Conservation (phyloP, 345 rosid species). For the Mercurialis annua region DNA sequence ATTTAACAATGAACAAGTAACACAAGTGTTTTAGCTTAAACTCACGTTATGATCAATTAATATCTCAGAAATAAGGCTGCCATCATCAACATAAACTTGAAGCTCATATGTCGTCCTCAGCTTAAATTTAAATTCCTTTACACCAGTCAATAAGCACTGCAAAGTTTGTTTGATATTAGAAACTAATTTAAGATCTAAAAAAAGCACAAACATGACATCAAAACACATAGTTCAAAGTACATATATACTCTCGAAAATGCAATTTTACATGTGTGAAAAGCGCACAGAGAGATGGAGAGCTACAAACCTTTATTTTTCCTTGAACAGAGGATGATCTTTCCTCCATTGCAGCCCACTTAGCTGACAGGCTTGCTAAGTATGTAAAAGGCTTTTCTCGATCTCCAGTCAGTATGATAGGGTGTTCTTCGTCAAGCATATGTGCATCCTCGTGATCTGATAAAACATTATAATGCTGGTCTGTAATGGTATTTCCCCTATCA, state of each 20-base stretch:
- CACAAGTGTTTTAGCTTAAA: constrained; percentile 12
- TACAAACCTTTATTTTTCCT: constrained; percentile 74
- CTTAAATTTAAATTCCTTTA: constrained; percentile 70
- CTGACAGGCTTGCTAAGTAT: constrained; percentile 77
- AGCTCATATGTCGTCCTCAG: constrained; percentile 64
- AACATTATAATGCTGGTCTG: constrained; percentile 26
- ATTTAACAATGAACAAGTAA: constrained; percentile 5
- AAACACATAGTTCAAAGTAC: neutral
- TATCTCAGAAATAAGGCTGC: constrained; percentile 89
- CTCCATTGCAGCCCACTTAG: constrained; percentile 67
- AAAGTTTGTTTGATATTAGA: constrained; percentile 18
- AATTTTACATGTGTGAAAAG: neutral
- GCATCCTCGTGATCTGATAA: constrained; percentile 31
- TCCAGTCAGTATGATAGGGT: constrained; percentile 46
- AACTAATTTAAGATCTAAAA: neutral
- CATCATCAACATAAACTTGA: constrained; percentile 75
- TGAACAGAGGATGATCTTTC: constrained; percentile 43
- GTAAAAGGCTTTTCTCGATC: constrained; percentile 73
- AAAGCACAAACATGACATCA: neutral
- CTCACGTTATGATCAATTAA: constrained; percentile 74
- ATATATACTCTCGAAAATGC: neutral
- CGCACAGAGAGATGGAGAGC: neutral
- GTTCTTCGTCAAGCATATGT: constrained; percentile 46
- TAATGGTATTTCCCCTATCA: constrained; percentile 20
- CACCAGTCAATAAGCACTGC: constrained; percentile 92